These are phyloP conservation scores for Asterophora lycoperdoides DNA, from an alignment of 768 basidiomycete genomes.

Conservation along the genomic window DNA sequence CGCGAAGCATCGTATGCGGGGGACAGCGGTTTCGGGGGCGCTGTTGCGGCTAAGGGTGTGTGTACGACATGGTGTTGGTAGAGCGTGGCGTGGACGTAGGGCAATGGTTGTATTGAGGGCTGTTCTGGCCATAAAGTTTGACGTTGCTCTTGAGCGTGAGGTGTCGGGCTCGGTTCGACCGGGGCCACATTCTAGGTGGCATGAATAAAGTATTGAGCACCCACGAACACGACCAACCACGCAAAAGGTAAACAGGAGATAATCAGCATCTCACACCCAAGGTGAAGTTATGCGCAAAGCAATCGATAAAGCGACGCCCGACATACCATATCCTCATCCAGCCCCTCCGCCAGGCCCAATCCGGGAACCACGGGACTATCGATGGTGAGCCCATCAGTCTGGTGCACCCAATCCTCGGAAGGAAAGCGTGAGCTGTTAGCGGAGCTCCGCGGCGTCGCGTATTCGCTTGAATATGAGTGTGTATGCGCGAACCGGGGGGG, in stretches of 20 bases:
- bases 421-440: constrained; percentile 36
- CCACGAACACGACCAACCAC: neutral
- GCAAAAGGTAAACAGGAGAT: neutral
- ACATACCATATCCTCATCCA: constrained; percentile 56
- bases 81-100: constrained; percentile 3
- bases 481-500: constrained; percentile 7
- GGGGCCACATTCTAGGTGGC: constrained; percentile 24
- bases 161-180: constrained; percentile 13
- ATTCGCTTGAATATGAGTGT: constrained; percentile 14
- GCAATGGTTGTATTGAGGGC: constrained; percentile 9
- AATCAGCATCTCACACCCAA: neutral
- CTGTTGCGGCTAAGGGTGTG: constrained; percentile 1
- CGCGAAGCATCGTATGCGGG: constrained; percentile 17
- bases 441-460: constrained; percentile 17
- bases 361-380: constrained; percentile 40
- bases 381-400: constrained; percentile 64
- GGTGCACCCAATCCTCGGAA: constrained; percentile 74
- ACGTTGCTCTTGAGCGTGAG: neutral
- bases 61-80: constrained; percentile 5
- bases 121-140: constrained; percentile 7
- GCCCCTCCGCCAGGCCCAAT: neutral
- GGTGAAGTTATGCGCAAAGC: neutral
- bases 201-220: neutral
- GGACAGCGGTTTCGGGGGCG: constrained; percentile 26
- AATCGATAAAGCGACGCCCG: constrained; percentile 1